A percentile compares a stretch with the other conserved stretches of the same genome.
Conservation (phyloP, 768 basidiomycete genomes). For the Xerocomellus amylosporus region DNA sequence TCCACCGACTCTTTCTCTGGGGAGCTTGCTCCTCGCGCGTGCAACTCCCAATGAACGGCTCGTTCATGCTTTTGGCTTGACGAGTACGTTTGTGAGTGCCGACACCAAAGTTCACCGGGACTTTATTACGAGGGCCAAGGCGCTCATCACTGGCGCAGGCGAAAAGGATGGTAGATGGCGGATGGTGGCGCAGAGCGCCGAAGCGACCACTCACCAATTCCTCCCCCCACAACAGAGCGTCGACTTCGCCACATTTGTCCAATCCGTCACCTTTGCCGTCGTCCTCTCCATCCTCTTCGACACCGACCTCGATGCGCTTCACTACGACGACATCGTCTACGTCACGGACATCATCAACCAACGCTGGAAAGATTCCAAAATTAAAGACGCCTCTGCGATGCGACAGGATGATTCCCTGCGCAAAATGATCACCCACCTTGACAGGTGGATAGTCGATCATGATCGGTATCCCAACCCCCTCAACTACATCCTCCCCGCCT, state of each 20-base stretch:
- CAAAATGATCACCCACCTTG: slow-evolving; percentile 27
- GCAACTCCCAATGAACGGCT: slow-evolving; percentile 26
- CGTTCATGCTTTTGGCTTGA: slow-evolving; percentile 27
- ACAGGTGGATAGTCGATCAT: slow-evolving; percentile 36
- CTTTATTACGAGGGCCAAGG: slow-evolving; percentile 25
- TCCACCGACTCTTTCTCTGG: slow-evolving; percentile 13
- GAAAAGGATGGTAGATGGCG: slow-evolving; percentile 14
- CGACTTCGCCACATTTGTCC: slow-evolving; percentile 41
- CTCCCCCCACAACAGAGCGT: slow-evolving; percentile 1
- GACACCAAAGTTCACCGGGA: slow-evolving; percentile 30
- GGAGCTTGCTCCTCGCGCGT: slow-evolving; percentile 15
- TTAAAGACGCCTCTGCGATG: slow-evolving; percentile 8
- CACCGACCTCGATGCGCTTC: slow-evolving; percentile 29
- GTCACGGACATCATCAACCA: slow-evolving; percentile 41
- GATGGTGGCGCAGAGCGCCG: slow-evolving; percentile 9
- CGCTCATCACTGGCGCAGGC: slow-evolving; percentile 13
- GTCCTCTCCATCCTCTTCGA: slow-evolving; percentile 43
- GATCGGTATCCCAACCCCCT: slow-evolving; percentile 38
- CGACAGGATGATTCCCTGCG: slow-evolving; percentile 31
- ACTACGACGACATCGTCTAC: slow-evolving; percentile 35
- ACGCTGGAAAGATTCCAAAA: slow-evolving; percentile 27
- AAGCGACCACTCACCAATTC: slow-evolving; percentile 15
- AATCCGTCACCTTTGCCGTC: slow-evolving; percentile 41
- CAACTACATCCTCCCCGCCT: slow-evolving; percentile 56
- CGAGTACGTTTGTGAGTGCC: slow-evolving; percentile 53